Percentiles rank a stretch among this genome's conserved stretches.
Evolutionary conservation across 176 grass and related monocot genomes (phyloP).

Genomic region (Tillandsia leiboldiana): DNA sequence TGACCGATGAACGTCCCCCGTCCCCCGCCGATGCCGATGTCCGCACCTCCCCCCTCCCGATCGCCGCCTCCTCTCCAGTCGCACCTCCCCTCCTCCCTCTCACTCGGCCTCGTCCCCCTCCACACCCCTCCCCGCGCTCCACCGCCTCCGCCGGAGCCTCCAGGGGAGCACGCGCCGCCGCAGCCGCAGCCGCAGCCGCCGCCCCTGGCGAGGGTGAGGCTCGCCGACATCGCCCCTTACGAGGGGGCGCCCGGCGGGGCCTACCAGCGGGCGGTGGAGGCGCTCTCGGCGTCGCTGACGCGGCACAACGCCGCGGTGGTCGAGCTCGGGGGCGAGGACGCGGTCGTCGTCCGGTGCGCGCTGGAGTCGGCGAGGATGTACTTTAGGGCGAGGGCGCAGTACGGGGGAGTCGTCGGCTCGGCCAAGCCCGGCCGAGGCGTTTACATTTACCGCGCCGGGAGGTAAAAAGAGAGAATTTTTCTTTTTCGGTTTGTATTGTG

Average conservation of each 20-base stretch:
- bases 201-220: slow-evolving; percentile 35
- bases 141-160: neutral
- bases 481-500: neutral
- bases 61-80: slow-evolving; percentile 13
- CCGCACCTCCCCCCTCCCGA: slow-evolving; percentile 7
- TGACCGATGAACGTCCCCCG: slow-evolving; percentile 7
- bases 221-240: slow-evolving; percentile 42
- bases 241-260: slow-evolving; percentile 30
- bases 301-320: slow-evolving; percentile 51
- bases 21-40: neutral
- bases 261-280: slow-evolving; percentile 34
- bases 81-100: neutral
- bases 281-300: slow-evolving; percentile 46
- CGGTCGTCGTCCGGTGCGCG: slow-evolving; percentile 49
- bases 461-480: slow-evolving; percentile 19
- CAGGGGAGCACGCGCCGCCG: neutral
- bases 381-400: slow-evolving; percentile 28
- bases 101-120: slow-evolving; percentile 4
- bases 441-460: slow-evolving; percentile 59
- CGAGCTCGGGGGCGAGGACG: slow-evolving; percentile 39
- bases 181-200: neutral
- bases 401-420: neutral
- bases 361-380: slow-evolving; percentile 54
- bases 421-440: slow-evolving; percentile 17
- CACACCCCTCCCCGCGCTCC: neutral